These are phyloP conservation scores for Parathielavia appendiculata DNA, from an alignment of 495 filamentous ascomycete species.

Conservation along the genomic window DNA sequence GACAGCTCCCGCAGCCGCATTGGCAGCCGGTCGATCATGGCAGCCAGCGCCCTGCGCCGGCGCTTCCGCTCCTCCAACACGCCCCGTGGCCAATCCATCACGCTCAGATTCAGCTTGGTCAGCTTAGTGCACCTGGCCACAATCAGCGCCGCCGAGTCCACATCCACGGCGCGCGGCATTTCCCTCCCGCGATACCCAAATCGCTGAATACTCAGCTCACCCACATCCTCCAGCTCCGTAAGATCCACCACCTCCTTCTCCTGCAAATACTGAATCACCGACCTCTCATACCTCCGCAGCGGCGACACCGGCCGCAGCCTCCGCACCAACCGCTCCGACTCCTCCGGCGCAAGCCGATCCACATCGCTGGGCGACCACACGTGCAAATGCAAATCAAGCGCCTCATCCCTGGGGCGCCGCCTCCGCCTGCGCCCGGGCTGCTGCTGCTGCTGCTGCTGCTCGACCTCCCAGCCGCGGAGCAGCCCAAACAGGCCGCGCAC, in stretches of 20 bases:
- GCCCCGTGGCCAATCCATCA: conserved; percentile 14
- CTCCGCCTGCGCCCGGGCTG: no score
- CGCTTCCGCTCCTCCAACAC: conserved; percentile 6
- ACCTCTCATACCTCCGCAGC: not conserved
- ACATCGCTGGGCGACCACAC: conserved; percentile 8
- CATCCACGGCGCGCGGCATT: conserved; percentile 2
- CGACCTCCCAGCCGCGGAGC: not conserved
- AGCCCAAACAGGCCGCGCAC: not conserved
- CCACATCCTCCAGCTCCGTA: not conserved
- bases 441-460: no score
- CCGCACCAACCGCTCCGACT: not conserved
- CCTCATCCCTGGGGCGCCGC: not conserved
- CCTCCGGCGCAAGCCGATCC: not conserved
- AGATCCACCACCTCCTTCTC: not conserved
- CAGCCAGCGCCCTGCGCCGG: conserved; percentile 1
- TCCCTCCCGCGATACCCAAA: not conserved
- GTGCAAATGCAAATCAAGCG: not conserved
- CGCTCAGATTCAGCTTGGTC: not conserved
- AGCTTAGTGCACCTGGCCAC: not conserved
- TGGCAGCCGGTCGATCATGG: conserved; percentile 2
- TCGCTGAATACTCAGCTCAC: not conserved
- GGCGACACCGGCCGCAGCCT: not conserved
- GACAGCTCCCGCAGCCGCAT: not conserved
- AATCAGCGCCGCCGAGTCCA: not conserved
- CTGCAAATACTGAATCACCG: not conserved